These are phyloP conservation scores for Aegilops bicornis DNA, from an alignment of 176 grass and related monocot genomes.

Conservation along the genomic window DNA sequence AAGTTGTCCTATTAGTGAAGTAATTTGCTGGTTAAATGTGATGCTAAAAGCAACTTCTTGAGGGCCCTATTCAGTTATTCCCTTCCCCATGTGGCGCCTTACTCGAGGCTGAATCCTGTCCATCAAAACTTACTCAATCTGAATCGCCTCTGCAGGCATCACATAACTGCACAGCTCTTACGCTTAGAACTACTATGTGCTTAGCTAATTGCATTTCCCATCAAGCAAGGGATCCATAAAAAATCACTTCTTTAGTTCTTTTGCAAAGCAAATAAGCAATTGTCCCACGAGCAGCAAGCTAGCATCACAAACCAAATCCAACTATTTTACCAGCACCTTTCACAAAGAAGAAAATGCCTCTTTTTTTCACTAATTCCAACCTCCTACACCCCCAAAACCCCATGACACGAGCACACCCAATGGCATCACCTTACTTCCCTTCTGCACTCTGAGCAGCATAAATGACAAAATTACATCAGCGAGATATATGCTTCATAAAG, in stretches of 20 bases:
- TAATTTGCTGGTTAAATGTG: slow-evolving; percentile 2
- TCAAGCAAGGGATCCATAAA: background rate
- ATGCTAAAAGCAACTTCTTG: slow-evolving; percentile 9
- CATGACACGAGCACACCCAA: background rate
- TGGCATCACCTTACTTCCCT: slow-evolving; percentile 3
- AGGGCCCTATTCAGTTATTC: background rate
- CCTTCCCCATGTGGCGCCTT: background rate
- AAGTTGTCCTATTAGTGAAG: background rate
- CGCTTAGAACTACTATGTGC: background rate
- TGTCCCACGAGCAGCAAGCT: slow-evolving; percentile 1
- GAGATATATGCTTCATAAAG: background rate
- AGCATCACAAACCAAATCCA: background rate
- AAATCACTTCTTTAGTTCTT: background rate
- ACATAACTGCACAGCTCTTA: background rate
- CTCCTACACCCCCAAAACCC: background rate
- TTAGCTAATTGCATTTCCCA: background rate
- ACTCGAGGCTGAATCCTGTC: background rate
- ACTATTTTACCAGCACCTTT: background rate
- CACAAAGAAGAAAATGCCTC: slow-evolving; percentile 7
- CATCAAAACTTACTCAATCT: slow-evolving; percentile 22
- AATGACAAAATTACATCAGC: slow-evolving; percentile 10
- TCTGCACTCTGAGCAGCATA: background rate
- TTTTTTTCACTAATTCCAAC: background rate
- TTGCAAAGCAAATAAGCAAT: slow-evolving; percentile 8
- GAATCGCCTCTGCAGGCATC: background rate